phyloP scores from a whole-genome alignment of 2,329 filamentous ascomycete species.

The Pseudovirgaria hyperparasitica region DNA sequence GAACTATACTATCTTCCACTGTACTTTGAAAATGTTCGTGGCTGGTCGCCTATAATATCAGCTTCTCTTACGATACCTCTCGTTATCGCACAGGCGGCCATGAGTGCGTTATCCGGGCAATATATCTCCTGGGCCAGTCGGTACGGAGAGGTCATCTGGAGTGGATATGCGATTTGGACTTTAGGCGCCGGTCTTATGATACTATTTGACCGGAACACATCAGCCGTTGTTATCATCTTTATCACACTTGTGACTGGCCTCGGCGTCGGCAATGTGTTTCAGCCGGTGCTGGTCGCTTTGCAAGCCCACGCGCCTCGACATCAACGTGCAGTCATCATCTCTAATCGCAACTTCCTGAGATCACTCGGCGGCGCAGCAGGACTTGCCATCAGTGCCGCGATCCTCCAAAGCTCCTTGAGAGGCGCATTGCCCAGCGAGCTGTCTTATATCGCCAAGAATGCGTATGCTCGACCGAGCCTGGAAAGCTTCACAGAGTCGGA shows the following conservation, averaged over 20 bases:
- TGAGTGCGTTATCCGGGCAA: slow-evolving; percentile 37
- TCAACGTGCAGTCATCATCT: slow-evolving; percentile 49
- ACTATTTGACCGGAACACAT: slow-evolving; percentile 33
- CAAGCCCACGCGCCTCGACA: slow-evolving; percentile 39
- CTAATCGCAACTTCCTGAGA: slow-evolving; percentile 50
- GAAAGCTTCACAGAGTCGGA: slow-evolving; percentile 5
- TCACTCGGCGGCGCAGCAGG: slow-evolving; percentile 46
- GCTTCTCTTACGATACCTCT: slow-evolving; percentile 39
- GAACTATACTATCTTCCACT: slow-evolving; percentile 47
- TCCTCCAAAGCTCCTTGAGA: slow-evolving; percentile 12
- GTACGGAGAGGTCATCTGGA: slow-evolving; percentile 45
- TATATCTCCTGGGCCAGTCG: slow-evolving; percentile 43
- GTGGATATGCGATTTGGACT: slow-evolving; percentile 31
- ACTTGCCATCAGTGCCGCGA: slow-evolving; percentile 43
- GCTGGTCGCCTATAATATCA: slow-evolving; percentile 31
- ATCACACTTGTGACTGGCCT: too few relatives aligned
- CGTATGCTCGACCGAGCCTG: slow-evolving; percentile 9
- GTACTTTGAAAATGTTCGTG: slow-evolving; percentile 44
- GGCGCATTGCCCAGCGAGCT: slow-evolving; percentile 9
- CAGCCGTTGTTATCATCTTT: slow-evolving; percentile 37
- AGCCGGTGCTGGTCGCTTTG: slow-evolving; percentile 41
- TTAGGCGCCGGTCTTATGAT: slow-evolving; percentile 39
- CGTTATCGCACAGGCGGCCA: slow-evolving; percentile 33
- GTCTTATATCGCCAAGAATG: slow-evolving; percentile 4
- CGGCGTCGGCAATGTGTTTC: slow-evolving; percentile 39